Conservation (phyloP, 1,139 yeast genomes). For the Kodamaea derodonti region DNA sequence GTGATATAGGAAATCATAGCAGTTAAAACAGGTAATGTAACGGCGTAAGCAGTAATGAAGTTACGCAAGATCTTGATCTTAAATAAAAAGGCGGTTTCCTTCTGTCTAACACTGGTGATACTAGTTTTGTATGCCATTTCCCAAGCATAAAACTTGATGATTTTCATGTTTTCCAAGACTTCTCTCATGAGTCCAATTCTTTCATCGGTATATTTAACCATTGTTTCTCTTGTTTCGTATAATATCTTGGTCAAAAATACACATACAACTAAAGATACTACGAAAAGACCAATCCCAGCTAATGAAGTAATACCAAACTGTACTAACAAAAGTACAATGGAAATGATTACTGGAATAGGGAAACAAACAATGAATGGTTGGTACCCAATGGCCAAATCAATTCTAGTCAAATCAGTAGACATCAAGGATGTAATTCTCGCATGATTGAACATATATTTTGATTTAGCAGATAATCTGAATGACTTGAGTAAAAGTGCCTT, state of each 20-base stretch:
- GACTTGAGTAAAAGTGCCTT: conserved; percentile 38
- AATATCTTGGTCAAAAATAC: conserved; percentile 34
- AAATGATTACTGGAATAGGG: conserved; percentile 43
- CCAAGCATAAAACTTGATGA: conserved; percentile 48
- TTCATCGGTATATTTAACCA: conserved; percentile 39
- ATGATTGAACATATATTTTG: conserved; percentile 33
- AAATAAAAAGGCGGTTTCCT: conserved; percentile 40
- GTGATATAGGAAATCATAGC: conserved; percentile 31
- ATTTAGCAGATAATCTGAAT: conserved; percentile 32
- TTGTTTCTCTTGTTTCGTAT: conserved; percentile 35
- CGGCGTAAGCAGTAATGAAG: conserved; percentile 46
- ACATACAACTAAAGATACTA: conserved; percentile 37
- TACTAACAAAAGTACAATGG: conserved; percentile 32
- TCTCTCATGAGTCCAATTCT: conserved; percentile 45
- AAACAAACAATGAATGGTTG: conserved; percentile 44
- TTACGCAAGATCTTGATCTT: conserved; percentile 43
- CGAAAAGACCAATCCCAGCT: conserved; percentile 42
- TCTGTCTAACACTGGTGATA: conserved; percentile 32
- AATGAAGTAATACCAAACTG: conserved; percentile 41
- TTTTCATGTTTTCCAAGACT: conserved; percentile 37
- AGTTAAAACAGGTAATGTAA: conserved; percentile 22
- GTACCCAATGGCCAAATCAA: conserved; percentile 45
- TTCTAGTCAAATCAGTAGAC: conserved; percentile 44
- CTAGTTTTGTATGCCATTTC: conserved; percentile 40
- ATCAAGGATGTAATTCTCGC: conserved; percentile 43